Evolutionary conservation across 352 stramenopile genomes (phyloP), one percentile per base, ranked within the genome.

Genomic region (Globisporangium spiculum): DNA sequence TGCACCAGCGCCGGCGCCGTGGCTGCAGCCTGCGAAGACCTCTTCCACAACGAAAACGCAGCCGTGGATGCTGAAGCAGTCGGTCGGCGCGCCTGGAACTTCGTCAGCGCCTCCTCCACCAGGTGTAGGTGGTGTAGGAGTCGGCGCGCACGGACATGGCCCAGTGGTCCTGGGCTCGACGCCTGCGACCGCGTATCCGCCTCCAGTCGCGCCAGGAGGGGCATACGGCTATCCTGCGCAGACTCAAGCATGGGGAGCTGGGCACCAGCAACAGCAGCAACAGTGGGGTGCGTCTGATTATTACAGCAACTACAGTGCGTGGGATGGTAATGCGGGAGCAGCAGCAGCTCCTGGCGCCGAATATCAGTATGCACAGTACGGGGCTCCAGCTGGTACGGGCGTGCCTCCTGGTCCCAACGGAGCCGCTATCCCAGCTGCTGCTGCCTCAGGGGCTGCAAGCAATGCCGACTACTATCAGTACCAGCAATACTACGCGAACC

Each of bases 51-150:
- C 60, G 8, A 69, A 62, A 24, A 71, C 76, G 10, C 83, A 91
- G 61, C 81, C 84, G 60, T 94, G 86, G 84, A 89, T 90, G 80
- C 68, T 76, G 36, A 84, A 83, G 18, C 81, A 90, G 63, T 70
- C 75, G 0, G 70, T 70, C 2, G 79, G 79, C 6, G 79, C 79
- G 12, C 79, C 79, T 6, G 79, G 79, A 1, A 84, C 75, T 1
- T 38, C 60, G 12, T 71, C 76, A 4, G 75, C 67, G 14, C 63
- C 68, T 53, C 54, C 74, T 48, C 69, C 74, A 53, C 75, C 78
- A 36, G 76, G 76, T 2, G 70, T 20, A 52, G 41, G 16, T n/a
- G 18, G 18, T 52, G 44, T 22, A 12, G 18, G 44, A 8, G 18
- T 20, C 22, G 7, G 32, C 4, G 7, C 57, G 48, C 71, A 69